Evolutionary conservation across 1,284 basidiomycete genomes (phyloP).

Genomic region (Malassezia obtusa): DNA sequence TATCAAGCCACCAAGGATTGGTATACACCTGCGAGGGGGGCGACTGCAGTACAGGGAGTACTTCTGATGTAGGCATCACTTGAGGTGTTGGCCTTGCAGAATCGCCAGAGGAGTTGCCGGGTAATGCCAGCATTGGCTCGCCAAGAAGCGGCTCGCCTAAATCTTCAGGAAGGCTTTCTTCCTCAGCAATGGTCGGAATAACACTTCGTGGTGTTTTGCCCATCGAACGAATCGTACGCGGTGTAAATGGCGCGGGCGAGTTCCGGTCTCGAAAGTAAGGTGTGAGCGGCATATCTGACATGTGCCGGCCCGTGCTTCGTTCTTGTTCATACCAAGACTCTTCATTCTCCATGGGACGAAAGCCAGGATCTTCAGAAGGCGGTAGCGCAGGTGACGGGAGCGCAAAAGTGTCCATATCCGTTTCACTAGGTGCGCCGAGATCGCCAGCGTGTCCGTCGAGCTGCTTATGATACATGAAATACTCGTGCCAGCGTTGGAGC

Average conservation of each 20-base stretch:
- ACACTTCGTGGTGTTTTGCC: neutral
- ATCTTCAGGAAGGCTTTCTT: neutral
- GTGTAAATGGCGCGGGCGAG: constrained; percentile 5
- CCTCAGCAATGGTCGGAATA: constrained; percentile 3
- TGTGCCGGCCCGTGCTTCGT: constrained; percentile 30
- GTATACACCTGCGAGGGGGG: neutral
- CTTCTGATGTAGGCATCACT: too few species aligned
- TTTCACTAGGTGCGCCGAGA: constrained; percentile 20
- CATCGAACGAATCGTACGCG: neutral
- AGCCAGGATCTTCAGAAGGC: neutral
- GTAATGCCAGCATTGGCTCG: constrained; percentile 1
- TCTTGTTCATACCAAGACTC: constrained; percentile 23
- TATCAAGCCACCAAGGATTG: constrained; percentile 76
- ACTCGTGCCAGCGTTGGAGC: constrained; percentile 29
- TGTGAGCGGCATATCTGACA: constrained; percentile 42
- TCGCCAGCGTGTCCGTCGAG: constrained; percentile 37
- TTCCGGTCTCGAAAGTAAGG: constrained; percentile 17
- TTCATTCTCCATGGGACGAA: neutral
- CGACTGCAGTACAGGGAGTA: neutral
- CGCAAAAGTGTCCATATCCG: constrained; percentile 22
- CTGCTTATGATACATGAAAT: constrained; percentile 35
- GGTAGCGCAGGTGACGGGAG: constrained; percentile 38
- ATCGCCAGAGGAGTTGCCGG: too few species aligned
- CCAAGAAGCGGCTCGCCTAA: neutral
- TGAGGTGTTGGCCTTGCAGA: too few species aligned